Base-by-base conservation (phyloP, 192 early-diverging fungal genomes). In the Diversispora eburnea region DNA sequence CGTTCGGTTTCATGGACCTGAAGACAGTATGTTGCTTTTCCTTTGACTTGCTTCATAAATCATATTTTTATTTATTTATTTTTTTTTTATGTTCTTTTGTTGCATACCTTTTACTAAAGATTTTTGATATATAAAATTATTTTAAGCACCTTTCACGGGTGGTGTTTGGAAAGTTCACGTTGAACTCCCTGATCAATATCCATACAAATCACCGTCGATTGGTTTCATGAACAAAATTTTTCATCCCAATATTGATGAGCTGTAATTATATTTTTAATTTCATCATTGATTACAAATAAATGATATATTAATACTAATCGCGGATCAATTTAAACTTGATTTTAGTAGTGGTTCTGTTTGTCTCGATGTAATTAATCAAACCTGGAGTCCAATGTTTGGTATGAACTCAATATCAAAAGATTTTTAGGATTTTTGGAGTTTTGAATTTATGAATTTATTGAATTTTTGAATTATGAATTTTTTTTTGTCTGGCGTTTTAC, bases 331-430 rank as follows among this genome's bases (percentile, higher is more conserved):
- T 43, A 19, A n/a, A 19, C 48, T 22, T 12, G 41, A n/a, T 22
- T 47, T 55, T 81, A 94, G 93, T 79, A 96, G 94, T 77, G 98
- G 98, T 25, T 98, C 96, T 1, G 98, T 99, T 41, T 99, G 98
- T 78, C 83, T 99, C 76, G 98, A 99, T 81, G 98, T 99, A 20
- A 99, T 99, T 81, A 99, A 99, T 82, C 98, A 99, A 78, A 98
- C 96, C 9, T 99, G 98, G 98, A 94, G 91, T 71, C 98, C 98
- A 63, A 98, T 99, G 96, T 99, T 98, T 86, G 94, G 92, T 94
- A 83, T 42, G 8, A 33, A 33, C 25, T 1, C 25, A 33, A 33
- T 2, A 33, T 63, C 10, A 51, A n/a, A n/a, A 77, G 13, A 25
- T 42, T 70, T 57, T 39, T 74, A n/a, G 12, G 15, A 22, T 55